A percentile compares a stretch with the other conserved stretches of the same genome.
Conservation (phyloP, 2,329 filamentous ascomycete species). For the Diplocarpon rosae region DNA sequence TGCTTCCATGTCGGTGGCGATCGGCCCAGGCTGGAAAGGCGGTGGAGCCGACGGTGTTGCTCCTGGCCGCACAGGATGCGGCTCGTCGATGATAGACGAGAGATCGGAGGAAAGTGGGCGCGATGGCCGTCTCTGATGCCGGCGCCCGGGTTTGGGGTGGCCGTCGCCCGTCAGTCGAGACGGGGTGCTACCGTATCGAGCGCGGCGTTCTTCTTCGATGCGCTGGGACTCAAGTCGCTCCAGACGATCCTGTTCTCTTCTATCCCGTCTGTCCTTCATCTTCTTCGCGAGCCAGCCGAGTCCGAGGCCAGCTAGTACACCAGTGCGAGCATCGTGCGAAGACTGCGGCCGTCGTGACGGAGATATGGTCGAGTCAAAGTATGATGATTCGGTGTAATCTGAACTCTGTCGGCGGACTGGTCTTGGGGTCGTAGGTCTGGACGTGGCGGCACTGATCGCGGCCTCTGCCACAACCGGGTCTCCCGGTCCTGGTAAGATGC, state of each 20-base stretch:
- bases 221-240: slow-evolving; percentile 30
- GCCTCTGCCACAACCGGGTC: slow-evolving; percentile 34
- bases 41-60: slow-evolving; percentile 28
- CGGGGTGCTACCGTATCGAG: slow-evolving; percentile 40
- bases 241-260: slow-evolving; percentile 28
- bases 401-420: slow-evolving; percentile 37
- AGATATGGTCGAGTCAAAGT: slow-evolving; percentile 42
- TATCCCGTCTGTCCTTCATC: slow-evolving; percentile 45
- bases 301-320: slow-evolving; percentile 49
- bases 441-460: slow-evolving; percentile 36
- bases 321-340: slow-evolving; percentile 31
- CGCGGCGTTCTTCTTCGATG: slow-evolving; percentile 46
- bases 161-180: slow-evolving; percentile 55
- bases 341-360: slow-evolving; percentile 46
- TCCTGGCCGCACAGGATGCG: slow-evolving; percentile 30
- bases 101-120: slow-evolving; percentile 22
- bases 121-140: slow-evolving; percentile 19
- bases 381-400: slow-evolving; percentile 34
- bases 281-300: slow-evolving; percentile 59
- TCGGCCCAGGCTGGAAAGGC: slow-evolving; percentile 11
- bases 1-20: slow-evolving; percentile 12
- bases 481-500: slow-evolving; percentile 37
- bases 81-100: slow-evolving; percentile 22
- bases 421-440: slow-evolving; percentile 27
- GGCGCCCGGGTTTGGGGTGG: slow-evolving; percentile 38